A percentile compares a stretch with the other conserved stretches of the same genome.
These are phyloP conservation scores for Chalciporus piperatus DNA, from an alignment of 768 basidiomycete genomes.

Conservation along the genomic window DNA sequence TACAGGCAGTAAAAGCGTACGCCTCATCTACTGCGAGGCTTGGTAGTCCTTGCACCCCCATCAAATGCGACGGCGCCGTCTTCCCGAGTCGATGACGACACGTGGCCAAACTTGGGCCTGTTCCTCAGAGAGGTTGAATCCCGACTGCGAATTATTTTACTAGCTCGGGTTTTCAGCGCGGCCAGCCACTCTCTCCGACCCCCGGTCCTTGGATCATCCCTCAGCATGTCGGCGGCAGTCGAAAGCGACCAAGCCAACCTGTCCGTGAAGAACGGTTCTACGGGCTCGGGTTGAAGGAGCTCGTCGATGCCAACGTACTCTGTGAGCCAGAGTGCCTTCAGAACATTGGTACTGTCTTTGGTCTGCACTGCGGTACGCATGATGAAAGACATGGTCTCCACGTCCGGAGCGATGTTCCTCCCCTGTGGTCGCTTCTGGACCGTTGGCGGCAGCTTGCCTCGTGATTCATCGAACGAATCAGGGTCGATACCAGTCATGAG, in stretches of 20 bases:
- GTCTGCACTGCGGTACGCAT: constrained; percentile 57
- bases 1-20: constrained; percentile 5
- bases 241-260: constrained; percentile 49
- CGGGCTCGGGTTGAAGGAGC: constrained; percentile 28
- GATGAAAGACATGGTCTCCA: constrained; percentile 55
- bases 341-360: constrained; percentile 47
- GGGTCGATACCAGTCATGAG: constrained; percentile 68
- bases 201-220: constrained; percentile 17
- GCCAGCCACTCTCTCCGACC: constrained; percentile 18
- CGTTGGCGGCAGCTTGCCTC: constrained; percentile 39
- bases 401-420: constrained; percentile 45
- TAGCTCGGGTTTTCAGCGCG: constrained; percentile 19
- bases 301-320: constrained; percentile 42
- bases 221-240: constrained; percentile 38
- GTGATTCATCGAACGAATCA: constrained; percentile 42
- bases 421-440: constrained; percentile 43
- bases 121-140: constrained; percentile 17
- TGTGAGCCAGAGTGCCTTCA: constrained; percentile 61
- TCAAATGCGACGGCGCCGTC: constrained; percentile 30
- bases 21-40: constrained; percentile 22
- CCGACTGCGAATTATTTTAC: constrained; percentile 10
- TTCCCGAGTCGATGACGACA: constrained; percentile 19
- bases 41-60: constrained; percentile 27
- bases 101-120: constrained; percentile 26
- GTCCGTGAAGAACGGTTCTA: constrained; percentile 38